Evolutionary conservation across 2,329 filamentous ascomycete genomes (phyloP), one percentile per base, ranked within the genome.

Genomic region (Plectosphaerella plurivora): DNA sequence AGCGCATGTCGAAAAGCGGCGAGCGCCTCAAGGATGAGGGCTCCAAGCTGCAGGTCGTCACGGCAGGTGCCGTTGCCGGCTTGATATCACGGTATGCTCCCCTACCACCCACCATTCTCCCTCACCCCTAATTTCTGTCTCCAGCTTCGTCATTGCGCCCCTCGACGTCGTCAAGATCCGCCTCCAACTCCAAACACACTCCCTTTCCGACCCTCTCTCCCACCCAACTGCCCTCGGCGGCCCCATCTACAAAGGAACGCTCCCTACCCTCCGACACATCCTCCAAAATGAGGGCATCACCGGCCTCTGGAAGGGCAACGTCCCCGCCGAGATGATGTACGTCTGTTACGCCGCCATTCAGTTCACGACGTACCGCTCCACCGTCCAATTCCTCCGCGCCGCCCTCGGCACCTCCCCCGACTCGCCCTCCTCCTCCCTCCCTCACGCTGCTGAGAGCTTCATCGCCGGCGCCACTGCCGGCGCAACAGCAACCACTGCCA

Each of bases 161-260:
- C 88, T 99, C 60, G 94, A 99, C 70, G 94, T 99, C 57, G 85
- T 97, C 73, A 97, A 99, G 77, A 99, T 99, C 72, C 89, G 94
- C 46, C 86, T 97, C 45, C 94, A 99, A 69, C 84, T 99, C 16
- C 94, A 97, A 70, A 83, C 89, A 45, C 88, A 95, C 73, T 91
- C 90, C 47, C 82, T 89, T 55, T 87, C 87, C 61, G 87, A 93
- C 64, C 88, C 90, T 2, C 70, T 84, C 10, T 79, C 83, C 45
- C 76, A 82, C 57, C 73, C 73, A 57, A 58, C 73, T 54, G 67
- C 75, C 12, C 70, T 67, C 50, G 75, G 74, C 59, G 72, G 75
- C 14, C 73, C 75, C 45, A 65, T 78, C 55, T 89, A 93, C 73
- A 90, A 87, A 65, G 91, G 91, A 60, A 91, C 90, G 1, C 62